Conservation (phyloP, 78 protist species). For the slime mould (Dictyostelium discoideum) region DNA sequence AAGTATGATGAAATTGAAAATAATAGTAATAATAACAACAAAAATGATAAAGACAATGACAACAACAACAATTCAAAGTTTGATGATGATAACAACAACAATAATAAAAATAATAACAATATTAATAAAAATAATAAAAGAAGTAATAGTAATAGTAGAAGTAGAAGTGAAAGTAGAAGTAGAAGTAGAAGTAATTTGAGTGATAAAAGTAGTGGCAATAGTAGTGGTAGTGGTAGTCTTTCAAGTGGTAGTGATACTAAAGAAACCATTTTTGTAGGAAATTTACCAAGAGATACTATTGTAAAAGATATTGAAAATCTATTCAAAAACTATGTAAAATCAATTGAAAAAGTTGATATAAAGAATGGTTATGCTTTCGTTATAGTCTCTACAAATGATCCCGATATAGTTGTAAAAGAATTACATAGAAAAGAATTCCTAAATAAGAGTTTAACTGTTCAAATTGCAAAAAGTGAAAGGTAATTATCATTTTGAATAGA, state of each 20-base stretch:
- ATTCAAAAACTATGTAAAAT: background rate
- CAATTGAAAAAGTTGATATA: constrained; percentile 20
- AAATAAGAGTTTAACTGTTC: constrained; percentile 10
- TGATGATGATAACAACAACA: background rate
- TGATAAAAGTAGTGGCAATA: background rate
- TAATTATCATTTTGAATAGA: background rate
- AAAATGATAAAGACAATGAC: no score
- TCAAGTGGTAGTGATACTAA: background rate
- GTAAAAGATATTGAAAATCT: constrained; percentile 20
- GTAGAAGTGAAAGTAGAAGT: background rate
- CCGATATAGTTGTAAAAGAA: background rate
- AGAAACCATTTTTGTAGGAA: constrained; percentile 47
- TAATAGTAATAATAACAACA: no score
- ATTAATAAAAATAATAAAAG: background rate
- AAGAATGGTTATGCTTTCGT: constrained; percentile 68
- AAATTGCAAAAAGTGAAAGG: constrained; percentile 48
- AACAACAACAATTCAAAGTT: no score
- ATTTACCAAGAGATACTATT: constrained; percentile 11
- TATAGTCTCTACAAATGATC: background rate
- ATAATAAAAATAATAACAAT: background rate
- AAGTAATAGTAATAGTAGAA: background rate
- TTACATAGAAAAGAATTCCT: constrained; percentile 3
- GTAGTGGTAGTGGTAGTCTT: background rate
- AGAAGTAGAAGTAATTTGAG: background rate
- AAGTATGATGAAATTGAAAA: background rate